A percentile compares a stretch with the other conserved stretches of the same genome.
Evolutionary conservation across 2,329 filamentous ascomycete species (phyloP).

Genomic region (Chrysoporthe deuterocubensis): DNA sequence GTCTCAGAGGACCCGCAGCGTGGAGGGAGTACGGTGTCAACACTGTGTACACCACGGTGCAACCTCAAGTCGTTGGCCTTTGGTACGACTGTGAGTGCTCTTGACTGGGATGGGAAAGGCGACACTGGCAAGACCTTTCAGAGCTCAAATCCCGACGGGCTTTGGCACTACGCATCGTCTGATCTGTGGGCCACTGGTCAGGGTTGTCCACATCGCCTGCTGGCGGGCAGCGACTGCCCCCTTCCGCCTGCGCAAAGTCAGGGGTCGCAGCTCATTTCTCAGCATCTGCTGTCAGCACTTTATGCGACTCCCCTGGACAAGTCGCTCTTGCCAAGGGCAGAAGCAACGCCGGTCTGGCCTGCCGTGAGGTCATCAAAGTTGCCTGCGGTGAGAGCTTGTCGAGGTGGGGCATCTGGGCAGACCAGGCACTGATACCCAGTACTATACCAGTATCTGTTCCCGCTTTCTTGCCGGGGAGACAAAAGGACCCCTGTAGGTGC

Average conservation of each 20-base stretch:
- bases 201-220: not conserved
- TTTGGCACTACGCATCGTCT: not conserved
- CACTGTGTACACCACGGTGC: not conserved
- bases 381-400: not conserved
- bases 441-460: not conserved
- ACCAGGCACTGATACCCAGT: not conserved
- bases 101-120: not conserved
- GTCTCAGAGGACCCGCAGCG: not conserved
- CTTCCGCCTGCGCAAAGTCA: not conserved
- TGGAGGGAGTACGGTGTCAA: not conserved
- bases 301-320: not conserved
- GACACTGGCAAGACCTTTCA: not conserved
- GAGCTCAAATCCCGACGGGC: not conserved
- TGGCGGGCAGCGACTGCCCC: not conserved
- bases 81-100: not conserved
- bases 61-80: conserved; percentile 6
- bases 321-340: not conserved
- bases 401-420: not conserved
- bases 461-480: not conserved
- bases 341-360: not conserved
- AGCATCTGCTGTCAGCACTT: conserved; percentile 8
- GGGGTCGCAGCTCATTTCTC: conserved; percentile 1
- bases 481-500: conserved; percentile 4
- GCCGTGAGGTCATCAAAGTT: not conserved
- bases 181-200: not conserved